Evolutionary conservation across 139 green algal genomes (phyloP).

Genomic region (Ettlia oleoabundans): DNA sequence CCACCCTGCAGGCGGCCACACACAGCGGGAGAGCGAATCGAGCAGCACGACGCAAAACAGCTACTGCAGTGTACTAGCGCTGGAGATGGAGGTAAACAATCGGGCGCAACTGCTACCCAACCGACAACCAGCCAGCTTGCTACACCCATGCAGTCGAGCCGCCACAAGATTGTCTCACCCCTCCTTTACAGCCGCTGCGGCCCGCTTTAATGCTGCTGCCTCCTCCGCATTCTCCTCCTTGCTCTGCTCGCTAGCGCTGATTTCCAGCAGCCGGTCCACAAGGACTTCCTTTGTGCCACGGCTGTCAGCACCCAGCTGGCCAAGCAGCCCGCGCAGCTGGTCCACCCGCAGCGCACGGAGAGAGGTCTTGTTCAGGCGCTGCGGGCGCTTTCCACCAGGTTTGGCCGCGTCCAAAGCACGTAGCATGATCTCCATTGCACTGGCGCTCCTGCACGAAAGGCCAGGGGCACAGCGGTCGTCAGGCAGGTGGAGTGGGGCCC

Average conservation of each 20-base stretch:
- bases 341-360: conserved; percentile 25
- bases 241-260: not conserved
- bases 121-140: too few relatives aligned
- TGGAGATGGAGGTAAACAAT: too few relatives aligned
- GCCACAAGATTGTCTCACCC: too few relatives aligned
- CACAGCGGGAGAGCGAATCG: not conserved
- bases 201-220: not conserved
- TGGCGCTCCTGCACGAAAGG: conserved; percentile 5
- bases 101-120: too few relatives aligned
- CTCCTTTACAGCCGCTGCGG: not conserved
- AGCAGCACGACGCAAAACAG: too few relatives aligned
- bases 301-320: conserved; percentile 17
- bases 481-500: too few relatives aligned
- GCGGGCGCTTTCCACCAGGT: not conserved
- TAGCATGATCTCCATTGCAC: not conserved
- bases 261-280: conserved; percentile 35
- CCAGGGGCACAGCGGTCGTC: not conserved
- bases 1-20: conserved; percentile 19
- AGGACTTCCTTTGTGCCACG: conserved; percentile 43
- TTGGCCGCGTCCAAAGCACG: not conserved
- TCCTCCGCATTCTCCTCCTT: not conserved
- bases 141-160: too few relatives aligned
- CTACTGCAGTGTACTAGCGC: too few relatives aligned
- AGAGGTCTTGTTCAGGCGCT: conserved; percentile 32
- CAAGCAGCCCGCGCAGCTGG: conserved; percentile 29